Evolutionary conservation across 2,329 filamentous ascomycete species (phyloP).

Genomic region (Tolypocladium ophioglossoides): DNA sequence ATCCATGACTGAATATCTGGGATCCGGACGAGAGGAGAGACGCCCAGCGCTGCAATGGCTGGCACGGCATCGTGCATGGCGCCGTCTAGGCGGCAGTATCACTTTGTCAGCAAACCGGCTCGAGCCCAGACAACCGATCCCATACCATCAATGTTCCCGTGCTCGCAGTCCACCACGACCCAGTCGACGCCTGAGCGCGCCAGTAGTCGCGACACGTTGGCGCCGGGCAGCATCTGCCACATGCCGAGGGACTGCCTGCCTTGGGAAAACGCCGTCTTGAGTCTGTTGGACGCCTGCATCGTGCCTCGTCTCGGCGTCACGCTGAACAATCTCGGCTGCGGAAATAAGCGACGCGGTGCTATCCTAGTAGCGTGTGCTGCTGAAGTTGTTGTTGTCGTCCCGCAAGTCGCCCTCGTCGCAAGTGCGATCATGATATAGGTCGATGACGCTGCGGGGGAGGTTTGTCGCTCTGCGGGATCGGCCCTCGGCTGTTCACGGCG

Average conservation of each 20-base stretch:
- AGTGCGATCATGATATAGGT: neutral
- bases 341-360: neutral
- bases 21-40: slow-evolving; percentile 36
- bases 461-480: neutral
- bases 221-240: slow-evolving; percentile 54
- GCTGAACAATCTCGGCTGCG: neutral
- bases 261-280: slow-evolving; percentile 38
- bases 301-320: slow-evolving; percentile 4
- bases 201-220: slow-evolving; percentile 47
- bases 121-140: neutral
- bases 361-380: neutral
- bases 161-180: slow-evolving; percentile 49
- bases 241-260: slow-evolving; percentile 41
- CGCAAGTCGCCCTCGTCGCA: neutral
- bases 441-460: neutral
- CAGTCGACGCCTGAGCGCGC: slow-evolving; percentile 55
- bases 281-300: slow-evolving; percentile 35
- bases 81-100: slow-evolving; percentile 20
- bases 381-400: neutral
- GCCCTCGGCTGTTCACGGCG: neutral
- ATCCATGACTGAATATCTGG: slow-evolving; percentile 38
- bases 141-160: slow-evolving; percentile 38
- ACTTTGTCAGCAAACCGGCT: neutral
- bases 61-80: slow-evolving; percentile 44
- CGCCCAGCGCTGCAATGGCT: slow-evolving; percentile 36